These are phyloP conservation scores for Perkinsus olseni DNA, from an alignment of 169 alveolate genomes.

Conservation along the genomic window DNA sequence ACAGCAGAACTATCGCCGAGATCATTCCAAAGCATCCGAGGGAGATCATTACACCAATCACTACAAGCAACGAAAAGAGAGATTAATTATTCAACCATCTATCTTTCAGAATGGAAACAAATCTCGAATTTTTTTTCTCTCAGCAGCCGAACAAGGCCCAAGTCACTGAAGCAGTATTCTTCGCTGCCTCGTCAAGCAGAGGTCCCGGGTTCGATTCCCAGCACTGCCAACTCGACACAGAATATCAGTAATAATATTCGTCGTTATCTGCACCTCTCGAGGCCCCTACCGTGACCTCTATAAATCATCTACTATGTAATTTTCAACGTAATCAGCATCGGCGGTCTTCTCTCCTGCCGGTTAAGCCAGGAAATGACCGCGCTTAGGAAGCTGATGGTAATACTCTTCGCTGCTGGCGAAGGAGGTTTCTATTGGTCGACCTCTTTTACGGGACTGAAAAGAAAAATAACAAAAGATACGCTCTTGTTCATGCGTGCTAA, in stretches of 20 bases:
- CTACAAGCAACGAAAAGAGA: too few species aligned
- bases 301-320: background rate
- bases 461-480: background rate
- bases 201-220: background rate
- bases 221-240: background rate
- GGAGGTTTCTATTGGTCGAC: background rate
- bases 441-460: background rate
- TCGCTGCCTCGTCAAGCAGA: background rate
- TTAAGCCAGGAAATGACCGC: background rate
- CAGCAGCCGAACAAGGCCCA: too few species aligned
- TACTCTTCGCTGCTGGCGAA: background rate
- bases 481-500: too few species aligned
- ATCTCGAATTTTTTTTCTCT: too few species aligned
- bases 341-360: background rate
- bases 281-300: background rate
- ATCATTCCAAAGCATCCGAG: background rate
- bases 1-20: background rate
- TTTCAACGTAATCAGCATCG: background rate
- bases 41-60: background rate
- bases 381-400: background rate
- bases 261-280: background rate
- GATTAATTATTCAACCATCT: too few species aligned
- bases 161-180: too few species aligned
- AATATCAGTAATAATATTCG: too few species aligned
- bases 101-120: too few species aligned